A percentile compares a stretch with the other conserved stretches of the same genome.
These are phyloP conservation scores for Globisporangium perplexum DNA, from an alignment of 352 stramenopile genomes.

Conservation along the genomic window DNA sequence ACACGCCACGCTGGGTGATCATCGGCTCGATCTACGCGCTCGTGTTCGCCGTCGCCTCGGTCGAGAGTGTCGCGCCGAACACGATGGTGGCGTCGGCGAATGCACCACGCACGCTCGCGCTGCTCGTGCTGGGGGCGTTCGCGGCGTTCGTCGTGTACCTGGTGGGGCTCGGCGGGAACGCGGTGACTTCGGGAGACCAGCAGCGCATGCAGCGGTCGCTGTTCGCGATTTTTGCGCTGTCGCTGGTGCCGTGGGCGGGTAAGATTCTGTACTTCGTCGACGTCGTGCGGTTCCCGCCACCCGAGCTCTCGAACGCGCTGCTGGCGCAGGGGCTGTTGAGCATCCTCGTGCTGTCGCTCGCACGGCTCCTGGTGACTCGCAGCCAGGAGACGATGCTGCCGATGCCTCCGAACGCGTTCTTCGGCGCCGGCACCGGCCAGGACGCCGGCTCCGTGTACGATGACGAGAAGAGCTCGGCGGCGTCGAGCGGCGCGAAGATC, in stretches of 20 bases:
- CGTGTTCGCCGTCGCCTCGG: slow-evolving; percentile 34
- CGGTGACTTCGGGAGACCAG: slow-evolving; percentile 34
- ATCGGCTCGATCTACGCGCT: slow-evolving; percentile 29
- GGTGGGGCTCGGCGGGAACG: slow-evolving; percentile 33
- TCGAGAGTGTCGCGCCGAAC: slow-evolving; percentile 22
- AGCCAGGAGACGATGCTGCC: slow-evolving; percentile 59
- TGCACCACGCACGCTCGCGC: slow-evolving; percentile 31
- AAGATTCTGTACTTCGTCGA: slow-evolving; percentile 57
- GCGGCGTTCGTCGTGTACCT: slow-evolving; percentile 43
- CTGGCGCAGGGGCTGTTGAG: slow-evolving; percentile 36
- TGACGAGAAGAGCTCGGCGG: slow-evolving; percentile 11
- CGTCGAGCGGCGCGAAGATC: slow-evolving; percentile 24
- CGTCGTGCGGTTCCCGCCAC: slow-evolving; percentile 34
- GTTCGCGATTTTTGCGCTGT: slow-evolving; percentile 48
- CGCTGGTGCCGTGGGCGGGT: slow-evolving; percentile 53
- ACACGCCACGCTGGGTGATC: slow-evolving; percentile 41
- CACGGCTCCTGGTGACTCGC: slow-evolving; percentile 37
- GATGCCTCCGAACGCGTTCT: slow-evolving; percentile 69
- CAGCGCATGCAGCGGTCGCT: slow-evolving; percentile 51
- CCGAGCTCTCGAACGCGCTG: slow-evolving; percentile 33
- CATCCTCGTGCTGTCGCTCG: slow-evolving; percentile 30
- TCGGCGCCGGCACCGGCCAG: slow-evolving; percentile 43
- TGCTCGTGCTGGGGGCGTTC: slow-evolving; percentile 45
- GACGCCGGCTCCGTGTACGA: slow-evolving; percentile 37
- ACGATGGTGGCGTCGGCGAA: slow-evolving; percentile 15